Conservation (phyloP, 2,329 filamentous ascomycete species). For the Colletotrichum plurivorum region DNA sequence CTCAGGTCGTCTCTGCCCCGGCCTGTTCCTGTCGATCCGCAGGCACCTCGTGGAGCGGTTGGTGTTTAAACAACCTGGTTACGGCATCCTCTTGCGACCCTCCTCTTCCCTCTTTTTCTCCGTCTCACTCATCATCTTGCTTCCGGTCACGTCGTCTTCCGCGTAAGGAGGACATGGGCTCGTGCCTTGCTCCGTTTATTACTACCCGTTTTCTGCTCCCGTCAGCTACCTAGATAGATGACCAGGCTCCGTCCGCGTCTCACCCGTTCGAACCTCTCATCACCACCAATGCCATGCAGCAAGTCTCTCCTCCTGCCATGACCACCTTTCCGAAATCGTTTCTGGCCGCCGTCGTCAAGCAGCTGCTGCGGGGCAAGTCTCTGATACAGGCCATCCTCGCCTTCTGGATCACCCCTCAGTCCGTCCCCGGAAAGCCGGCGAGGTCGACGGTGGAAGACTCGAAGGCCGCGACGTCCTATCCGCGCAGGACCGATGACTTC, state of each 20-base stretch:
- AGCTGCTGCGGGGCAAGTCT: slow-evolving; percentile 71
- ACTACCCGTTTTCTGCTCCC: slow-evolving; percentile 31
- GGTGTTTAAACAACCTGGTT: slow-evolving; percentile 36
- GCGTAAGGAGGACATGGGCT: slow-evolving; percentile 34
- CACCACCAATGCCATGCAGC: slow-evolving; percentile 58
- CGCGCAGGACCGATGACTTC: slow-evolving; percentile 63
- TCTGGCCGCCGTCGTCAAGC: slow-evolving; percentile 68
- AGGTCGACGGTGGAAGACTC: slow-evolving; percentile 21
- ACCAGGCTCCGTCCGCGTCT: slow-evolving; percentile 15
- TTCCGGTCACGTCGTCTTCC: slow-evolving; percentile 4
- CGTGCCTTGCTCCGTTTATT: slow-evolving; percentile 32
- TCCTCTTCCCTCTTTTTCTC: slow-evolving; percentile 8
- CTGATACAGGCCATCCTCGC: slow-evolving; percentile 68
- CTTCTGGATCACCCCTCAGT: slow-evolving; percentile 37
- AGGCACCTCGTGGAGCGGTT: slow-evolving; percentile 13
- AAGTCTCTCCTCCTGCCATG: slow-evolving; percentile 71
- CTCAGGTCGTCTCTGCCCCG: slow-evolving; percentile 7
- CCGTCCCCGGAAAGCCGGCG: slow-evolving; percentile 30
- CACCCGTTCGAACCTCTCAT: slow-evolving; percentile 17
- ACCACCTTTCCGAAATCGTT: slow-evolving; percentile 68
- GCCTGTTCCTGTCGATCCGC: slow-evolving; percentile 35
- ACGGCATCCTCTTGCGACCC: slow-evolving; percentile 29
- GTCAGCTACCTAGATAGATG: slow-evolving; percentile 39
- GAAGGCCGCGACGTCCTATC: slow-evolving; percentile 37
- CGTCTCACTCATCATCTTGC: slow-evolving; percentile 22